Evolutionary conservation across 2,329 filamentous ascomycete genomes (phyloP).

Genomic region (Colletotrichum sp.): DNA sequence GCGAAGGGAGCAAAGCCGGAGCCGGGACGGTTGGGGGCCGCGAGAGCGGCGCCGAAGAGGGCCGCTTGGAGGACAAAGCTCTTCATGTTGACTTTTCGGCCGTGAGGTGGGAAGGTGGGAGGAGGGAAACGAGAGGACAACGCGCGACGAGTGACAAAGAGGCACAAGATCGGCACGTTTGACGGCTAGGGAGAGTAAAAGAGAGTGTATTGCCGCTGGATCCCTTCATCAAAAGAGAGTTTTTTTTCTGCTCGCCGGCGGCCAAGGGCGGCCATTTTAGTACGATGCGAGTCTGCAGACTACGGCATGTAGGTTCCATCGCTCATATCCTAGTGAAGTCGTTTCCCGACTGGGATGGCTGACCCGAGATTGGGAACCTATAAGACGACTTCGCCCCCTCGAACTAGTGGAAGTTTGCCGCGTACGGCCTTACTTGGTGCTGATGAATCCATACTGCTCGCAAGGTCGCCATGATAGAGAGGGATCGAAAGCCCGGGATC

Average conservation of each 20-base stretch:
- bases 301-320: not conserved
- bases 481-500: not conserved
- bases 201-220: not conserved
- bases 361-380: slow-evolving; percentile 1
- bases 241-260: not conserved
- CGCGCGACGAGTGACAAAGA: not conserved
- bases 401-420: slow-evolving; percentile 6
- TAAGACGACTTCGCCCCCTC: slow-evolving; percentile 1
- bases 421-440: not conserved
- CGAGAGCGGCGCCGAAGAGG: slow-evolving; percentile 8
- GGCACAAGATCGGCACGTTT: not conserved
- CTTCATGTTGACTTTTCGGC: slow-evolving; percentile 5
- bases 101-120: not conserved
- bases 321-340: not conserved
- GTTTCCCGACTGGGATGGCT: not conserved
- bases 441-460: not conserved
- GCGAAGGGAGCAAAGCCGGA: not conserved
- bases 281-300: slow-evolving; percentile 1
- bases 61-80: slow-evolving; percentile 10
- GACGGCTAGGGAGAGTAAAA: not conserved
- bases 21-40: not conserved
- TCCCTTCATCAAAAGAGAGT: slow-evolving; percentile 1
- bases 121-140: not conserved
- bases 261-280: slow-evolving; percentile 8
- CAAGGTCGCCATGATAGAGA: not conserved